Evolutionary conservation across 2,329 filamentous ascomycete genomes (phyloP).

Genomic region (Paramyrothecium roridum): DNA sequence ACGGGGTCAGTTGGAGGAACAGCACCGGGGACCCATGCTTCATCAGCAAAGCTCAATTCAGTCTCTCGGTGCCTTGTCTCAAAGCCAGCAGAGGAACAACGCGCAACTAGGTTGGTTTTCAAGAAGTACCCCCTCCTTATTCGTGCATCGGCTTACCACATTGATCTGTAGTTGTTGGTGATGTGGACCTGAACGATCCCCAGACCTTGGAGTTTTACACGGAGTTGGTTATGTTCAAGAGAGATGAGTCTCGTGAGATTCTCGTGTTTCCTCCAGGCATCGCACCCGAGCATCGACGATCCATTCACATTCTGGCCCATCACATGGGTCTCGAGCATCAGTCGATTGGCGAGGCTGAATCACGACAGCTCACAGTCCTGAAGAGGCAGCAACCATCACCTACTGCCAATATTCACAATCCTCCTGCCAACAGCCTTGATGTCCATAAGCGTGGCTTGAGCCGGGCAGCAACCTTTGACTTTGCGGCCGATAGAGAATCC

Average conservation of each 20-base stretch:
- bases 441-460: conserved; percentile 81
- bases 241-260: conserved; percentile 72
- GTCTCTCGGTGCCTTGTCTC: conserved; percentile 66
- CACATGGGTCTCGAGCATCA: conserved; percentile 90
- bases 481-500: conserved; percentile 76
- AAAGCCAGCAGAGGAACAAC: conserved; percentile 51
- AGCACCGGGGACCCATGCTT: conserved; percentile 76
- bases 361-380: conserved; percentile 87
- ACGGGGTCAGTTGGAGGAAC: conserved; percentile 92
- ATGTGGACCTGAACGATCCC: conserved; percentile 89
- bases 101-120: conserved; percentile 40
- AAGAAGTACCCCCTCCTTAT: neutral
- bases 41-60: conserved; percentile 86
- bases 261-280: conserved; percentile 81
- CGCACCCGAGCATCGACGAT: conserved; percentile 79
- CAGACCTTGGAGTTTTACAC: conserved; percentile 85
- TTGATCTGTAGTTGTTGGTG: conserved; percentile 33
- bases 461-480: conserved; percentile 95
- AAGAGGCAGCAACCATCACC: conserved; percentile 57
- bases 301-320: conserved; percentile 91
- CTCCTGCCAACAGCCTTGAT: conserved; percentile 65
- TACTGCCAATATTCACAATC: conserved; percentile 52
- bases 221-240: conserved; percentile 84
- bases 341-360: conserved; percentile 83
- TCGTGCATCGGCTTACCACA: conserved; percentile 2